Conservation (phyloP, 2,329 filamentous ascomycete genomes). For the Monosporascus sp. region DNA sequence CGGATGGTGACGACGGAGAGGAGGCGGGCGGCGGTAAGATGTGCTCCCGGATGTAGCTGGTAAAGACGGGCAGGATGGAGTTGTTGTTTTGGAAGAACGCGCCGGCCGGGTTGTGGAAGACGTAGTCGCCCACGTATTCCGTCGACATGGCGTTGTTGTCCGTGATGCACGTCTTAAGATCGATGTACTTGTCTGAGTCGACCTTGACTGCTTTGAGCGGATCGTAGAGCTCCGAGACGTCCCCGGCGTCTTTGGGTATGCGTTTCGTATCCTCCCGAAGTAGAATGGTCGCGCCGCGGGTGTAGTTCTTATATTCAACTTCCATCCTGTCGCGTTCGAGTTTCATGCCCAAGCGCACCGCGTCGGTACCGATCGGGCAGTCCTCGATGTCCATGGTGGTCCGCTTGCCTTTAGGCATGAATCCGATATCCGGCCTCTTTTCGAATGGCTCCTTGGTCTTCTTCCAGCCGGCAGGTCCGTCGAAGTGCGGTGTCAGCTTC, state of each 20-base stretch:
- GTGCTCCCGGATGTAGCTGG: slow-evolving; percentile 76
- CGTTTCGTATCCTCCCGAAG: slow-evolving; percentile 80
- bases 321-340: slow-evolving; percentile 73
- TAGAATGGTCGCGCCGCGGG: slow-evolving; percentile 79
- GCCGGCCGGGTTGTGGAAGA: slow-evolving; percentile 87
- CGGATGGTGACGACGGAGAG: not conserved
- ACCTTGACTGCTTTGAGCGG: slow-evolving; percentile 42
- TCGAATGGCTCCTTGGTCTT: slow-evolving; percentile 48
- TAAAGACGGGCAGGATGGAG: slow-evolving; percentile 85
- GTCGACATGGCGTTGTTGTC: slow-evolving; percentile 76
- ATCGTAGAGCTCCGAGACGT: slow-evolving; percentile 13
- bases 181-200: slow-evolving; percentile 56
- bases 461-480: slow-evolving; percentile 61
- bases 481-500: slow-evolving; percentile 95
- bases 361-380: slow-evolving; percentile 88
- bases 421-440: slow-evolving; percentile 75
- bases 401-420: slow-evolving; percentile 78
- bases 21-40: slow-evolving; percentile 52
- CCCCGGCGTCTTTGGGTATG: slow-evolving; percentile 42
- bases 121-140: slow-evolving; percentile 80
- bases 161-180: slow-evolving; percentile 85
- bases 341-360: slow-evolving; percentile 73
- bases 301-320: slow-evolving; percentile 65
- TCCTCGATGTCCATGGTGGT: slow-evolving; percentile 91
- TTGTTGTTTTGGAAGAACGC: slow-evolving; percentile 99